phyloP scores from a whole-genome alignment of 306 rosid species.

The Citrullus colocynthis region DNA sequence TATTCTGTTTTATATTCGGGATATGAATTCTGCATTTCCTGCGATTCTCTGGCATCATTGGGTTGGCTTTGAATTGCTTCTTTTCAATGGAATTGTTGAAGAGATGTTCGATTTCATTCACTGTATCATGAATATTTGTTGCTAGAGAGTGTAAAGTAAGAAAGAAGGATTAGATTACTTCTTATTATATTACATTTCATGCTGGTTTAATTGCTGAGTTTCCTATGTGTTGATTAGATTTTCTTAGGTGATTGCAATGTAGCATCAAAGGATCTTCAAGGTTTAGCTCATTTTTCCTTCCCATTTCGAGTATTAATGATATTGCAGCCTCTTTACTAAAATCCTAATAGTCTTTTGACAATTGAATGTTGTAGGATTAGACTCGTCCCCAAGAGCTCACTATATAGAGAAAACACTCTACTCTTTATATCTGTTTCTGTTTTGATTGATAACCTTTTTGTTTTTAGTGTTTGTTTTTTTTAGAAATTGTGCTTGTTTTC shows the following conservation, averaged over 20 bases:
- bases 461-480: no score
- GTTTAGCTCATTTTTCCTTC: neutral
- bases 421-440: no score
- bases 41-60: neutral
- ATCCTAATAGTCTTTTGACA: neutral
- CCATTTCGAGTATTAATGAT: neutral
- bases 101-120: neutral
- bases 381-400: neutral
- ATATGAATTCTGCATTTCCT: neutral
- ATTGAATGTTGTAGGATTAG: neutral
- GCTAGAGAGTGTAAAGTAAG: neutral
- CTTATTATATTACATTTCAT: neutral
- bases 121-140: neutral
- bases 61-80: neutral
- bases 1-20: neutral
- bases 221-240: neutral
- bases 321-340: neutral
- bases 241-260: neutral
- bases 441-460: no score
- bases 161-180: neutral
- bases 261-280: neutral
- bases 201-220: neutral
- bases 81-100: neutral
- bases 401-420: no score
- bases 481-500: no score